Conservation (phyloP, 495 filamentous ascomycete genomes). For the Jackrogersella multiformis region DNA sequence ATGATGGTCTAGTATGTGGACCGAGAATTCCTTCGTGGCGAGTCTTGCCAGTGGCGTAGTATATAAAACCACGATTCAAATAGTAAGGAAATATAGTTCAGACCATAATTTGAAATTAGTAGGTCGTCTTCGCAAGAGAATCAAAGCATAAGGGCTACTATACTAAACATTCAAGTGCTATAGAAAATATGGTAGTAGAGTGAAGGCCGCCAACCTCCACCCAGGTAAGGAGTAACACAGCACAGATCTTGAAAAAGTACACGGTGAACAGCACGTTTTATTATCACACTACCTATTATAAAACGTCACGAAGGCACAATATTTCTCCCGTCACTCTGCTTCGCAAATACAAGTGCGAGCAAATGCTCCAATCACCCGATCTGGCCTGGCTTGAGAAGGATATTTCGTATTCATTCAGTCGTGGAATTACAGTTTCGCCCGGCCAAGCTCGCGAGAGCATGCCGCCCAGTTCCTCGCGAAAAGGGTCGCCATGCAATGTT, state of each 20-base stretch:
- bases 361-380: background rate
- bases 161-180: too few species aligned
- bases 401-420: constrained; percentile 27
- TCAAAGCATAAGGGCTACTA: too few species aligned
- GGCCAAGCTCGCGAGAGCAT: background rate
- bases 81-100: too few species aligned
- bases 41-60: too few species aligned
- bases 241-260: background rate
- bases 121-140: too few species aligned
- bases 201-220: too few species aligned
- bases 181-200: too few species aligned
- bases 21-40: too few species aligned
- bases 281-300: constrained; percentile 30
- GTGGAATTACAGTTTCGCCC: constrained; percentile 10
- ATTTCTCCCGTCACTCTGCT: background rate
- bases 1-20: too few species aligned
- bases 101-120: too few species aligned
- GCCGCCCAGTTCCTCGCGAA: background rate
- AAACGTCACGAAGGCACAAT: constrained; percentile 17
- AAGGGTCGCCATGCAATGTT: constrained; percentile 2
- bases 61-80: too few species aligned
- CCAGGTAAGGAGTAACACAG: background rate
- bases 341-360: constrained; percentile 4
- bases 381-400: background rate
- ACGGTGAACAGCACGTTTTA: constrained; percentile 9